These are phyloP conservation scores for Penicillium decumbens DNA, from an alignment of 2,329 filamentous ascomycete species.

Conservation along the genomic window DNA sequence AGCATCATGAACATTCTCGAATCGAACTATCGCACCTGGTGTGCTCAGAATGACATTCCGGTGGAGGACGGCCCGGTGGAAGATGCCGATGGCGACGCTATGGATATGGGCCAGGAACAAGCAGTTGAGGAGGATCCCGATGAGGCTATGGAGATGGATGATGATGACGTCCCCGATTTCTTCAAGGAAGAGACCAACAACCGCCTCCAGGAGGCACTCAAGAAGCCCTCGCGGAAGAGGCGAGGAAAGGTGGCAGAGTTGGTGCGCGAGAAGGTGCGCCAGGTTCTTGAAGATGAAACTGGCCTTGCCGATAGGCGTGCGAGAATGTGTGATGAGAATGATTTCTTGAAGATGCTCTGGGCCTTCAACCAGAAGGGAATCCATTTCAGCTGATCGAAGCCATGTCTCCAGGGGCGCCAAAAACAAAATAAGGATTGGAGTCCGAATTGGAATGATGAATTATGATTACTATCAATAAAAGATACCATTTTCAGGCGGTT, in stretches of 20 bases:
- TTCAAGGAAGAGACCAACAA: constrained; percentile 61
- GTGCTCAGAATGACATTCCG: constrained; percentile 75
- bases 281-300: constrained; percentile 76
- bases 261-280: constrained; percentile 80
- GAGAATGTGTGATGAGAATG: constrained; percentile 84
- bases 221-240: constrained; percentile 58
- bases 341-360: constrained; percentile 76
- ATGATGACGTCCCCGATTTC: constrained; percentile 68
- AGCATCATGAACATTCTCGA: constrained; percentile 79
- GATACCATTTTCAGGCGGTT: constrained; percentile 32
- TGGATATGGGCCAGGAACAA: constrained; percentile 33
- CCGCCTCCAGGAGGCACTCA: constrained; percentile 38
- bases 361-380: constrained; percentile 90
- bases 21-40: constrained; percentile 84
- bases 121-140: constrained; percentile 46
- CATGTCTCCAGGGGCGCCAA: constrained; percentile 5
- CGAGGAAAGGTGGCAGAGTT: constrained; percentile 76
- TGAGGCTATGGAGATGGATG: constrained; percentile 50
- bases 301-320: constrained; percentile 75
- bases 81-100: constrained; percentile 31
- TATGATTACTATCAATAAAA: constrained; percentile 35
- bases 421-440: constrained; percentile 7
- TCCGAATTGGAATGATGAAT: constrained; percentile 26
- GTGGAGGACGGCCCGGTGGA: constrained; percentile 62
- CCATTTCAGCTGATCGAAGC: constrained; percentile 65